phyloP scores from a whole-genome alignment of 257 asterid species.

The Ehretia macrophylla region DNA sequence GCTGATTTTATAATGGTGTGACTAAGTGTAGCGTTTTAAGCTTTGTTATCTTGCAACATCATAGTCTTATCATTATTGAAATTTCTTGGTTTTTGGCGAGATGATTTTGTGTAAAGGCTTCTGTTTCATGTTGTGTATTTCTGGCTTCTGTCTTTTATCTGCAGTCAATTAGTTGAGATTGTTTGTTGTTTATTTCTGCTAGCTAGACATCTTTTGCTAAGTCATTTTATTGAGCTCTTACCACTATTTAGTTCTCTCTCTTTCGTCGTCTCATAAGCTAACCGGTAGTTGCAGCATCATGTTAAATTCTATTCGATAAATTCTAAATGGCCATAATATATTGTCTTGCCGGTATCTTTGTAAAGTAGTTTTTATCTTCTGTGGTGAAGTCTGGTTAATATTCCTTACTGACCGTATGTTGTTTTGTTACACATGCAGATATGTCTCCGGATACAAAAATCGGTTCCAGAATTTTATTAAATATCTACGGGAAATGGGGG shows the following conservation, averaged over 20 bases:
- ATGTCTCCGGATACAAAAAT: slow-evolving; percentile 93
- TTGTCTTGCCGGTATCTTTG: too few relatives aligned
- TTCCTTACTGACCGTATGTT: slow-evolving; percentile 11
- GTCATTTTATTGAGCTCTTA: too few relatives aligned
- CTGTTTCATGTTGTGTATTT: background rate
- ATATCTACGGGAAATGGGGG: slow-evolving; percentile 98
- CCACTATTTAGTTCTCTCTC: too few relatives aligned
- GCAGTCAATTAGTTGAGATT: background rate
- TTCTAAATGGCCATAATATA: too few relatives aligned
- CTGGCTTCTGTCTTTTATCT: too few relatives aligned
- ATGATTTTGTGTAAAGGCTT: background rate
- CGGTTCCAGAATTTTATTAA: slow-evolving; percentile 96
- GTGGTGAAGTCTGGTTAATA: background rate
- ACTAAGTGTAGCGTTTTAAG: background rate
- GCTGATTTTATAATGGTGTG: background rate
- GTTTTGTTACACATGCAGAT: slow-evolving; percentile 52
- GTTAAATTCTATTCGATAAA: too few relatives aligned
- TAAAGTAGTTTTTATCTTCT: too few relatives aligned
- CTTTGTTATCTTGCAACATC: background rate
- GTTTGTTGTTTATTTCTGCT: background rate
- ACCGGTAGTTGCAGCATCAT: too few relatives aligned
- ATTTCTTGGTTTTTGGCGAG: too few relatives aligned
- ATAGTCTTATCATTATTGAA: too few relatives aligned
- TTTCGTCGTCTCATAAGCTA: too few relatives aligned
- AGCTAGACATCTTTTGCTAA: too few relatives aligned